A percentile compares a stretch with the other conserved stretches of the same genome.
Conservation (phyloP, 2,329 filamentous ascomycete genomes). For the Diaporthe sp. region DNA sequence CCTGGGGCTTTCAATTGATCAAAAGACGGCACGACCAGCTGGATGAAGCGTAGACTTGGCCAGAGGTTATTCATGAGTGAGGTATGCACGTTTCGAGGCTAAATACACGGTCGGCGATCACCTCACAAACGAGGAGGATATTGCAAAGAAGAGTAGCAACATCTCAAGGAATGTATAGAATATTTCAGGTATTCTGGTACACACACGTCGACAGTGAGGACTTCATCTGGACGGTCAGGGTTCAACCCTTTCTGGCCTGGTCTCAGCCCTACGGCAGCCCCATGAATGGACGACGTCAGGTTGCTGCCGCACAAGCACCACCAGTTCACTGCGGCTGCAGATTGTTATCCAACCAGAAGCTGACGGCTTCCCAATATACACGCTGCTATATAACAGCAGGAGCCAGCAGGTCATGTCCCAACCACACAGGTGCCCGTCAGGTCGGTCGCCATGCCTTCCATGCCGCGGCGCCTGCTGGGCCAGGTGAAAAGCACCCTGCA, state of each 20-base stretch:
- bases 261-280: background rate
- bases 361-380: background rate
- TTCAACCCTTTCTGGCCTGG: background rate
- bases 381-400: background rate
- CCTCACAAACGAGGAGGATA: background rate
- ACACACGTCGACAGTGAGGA: background rate
- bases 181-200: background rate
- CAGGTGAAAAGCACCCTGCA: slow-evolving; percentile 26
- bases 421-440: background rate
- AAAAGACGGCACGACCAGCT: background rate
- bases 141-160: background rate
- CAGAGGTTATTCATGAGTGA: background rate
- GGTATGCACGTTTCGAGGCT: background rate
- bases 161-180: background rate
- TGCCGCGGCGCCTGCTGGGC: background rate
- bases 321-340: background rate
- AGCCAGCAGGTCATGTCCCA: background rate
- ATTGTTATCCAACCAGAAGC: background rate
- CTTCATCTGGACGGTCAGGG: background rate
- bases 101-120: background rate
- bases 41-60: background rate
- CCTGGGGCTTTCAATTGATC: background rate
- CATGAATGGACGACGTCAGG: slow-evolving; percentile 12
- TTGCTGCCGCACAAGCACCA: too few relatives aligned
- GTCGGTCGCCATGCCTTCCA: slow-evolving; percentile 5